phyloP scores from a whole-genome alignment of 2,329 filamentous ascomycete species.

The Dendrostoma leiphaemia region DNA sequence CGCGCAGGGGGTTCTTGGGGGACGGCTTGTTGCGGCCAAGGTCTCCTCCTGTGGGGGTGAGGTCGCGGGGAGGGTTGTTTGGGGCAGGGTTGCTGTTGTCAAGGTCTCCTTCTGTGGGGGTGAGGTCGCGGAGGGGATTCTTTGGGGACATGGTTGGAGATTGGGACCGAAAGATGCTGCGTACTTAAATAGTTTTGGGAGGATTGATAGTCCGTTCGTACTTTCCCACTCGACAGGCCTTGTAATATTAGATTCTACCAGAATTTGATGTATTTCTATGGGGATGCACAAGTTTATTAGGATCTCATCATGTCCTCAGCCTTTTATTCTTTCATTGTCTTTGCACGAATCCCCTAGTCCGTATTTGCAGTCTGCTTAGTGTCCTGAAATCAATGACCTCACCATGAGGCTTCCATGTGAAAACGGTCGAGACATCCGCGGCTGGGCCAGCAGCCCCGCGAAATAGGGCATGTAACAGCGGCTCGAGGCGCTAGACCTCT shows the following conservation, averaged over 20 bases:
- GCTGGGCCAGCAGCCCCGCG: background rate
- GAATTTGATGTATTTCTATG: too few relatives aligned
- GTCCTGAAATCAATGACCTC: slow-evolving; percentile 14
- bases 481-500: background rate
- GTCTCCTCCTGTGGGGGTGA: too few relatives aligned
- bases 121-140: slow-evolving; percentile 15
- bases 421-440: background rate
- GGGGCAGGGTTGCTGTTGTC: too few relatives aligned
- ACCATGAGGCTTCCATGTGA: background rate
- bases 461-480: background rate
- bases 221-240: background rate
- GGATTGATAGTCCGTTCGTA: background rate
- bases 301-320: background rate
- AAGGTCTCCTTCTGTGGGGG: slow-evolving; percentile 16
- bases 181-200: background rate
- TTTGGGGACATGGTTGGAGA: slow-evolving; percentile 6
- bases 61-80: too few relatives aligned
- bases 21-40: too few relatives aligned
- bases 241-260: background rate
- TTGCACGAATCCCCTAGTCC: background rate
- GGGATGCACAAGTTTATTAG: too few relatives aligned
- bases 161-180: background rate
- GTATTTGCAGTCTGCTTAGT: background rate
- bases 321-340: background rate
- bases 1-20: too few relatives aligned